Percentiles rank a stretch among this genome's conserved stretches.
Evolutionary conservation across 2,329 filamentous ascomycete genomes (phyloP).

Genomic region (Pseudopyrenochaeta lycopersici): DNA sequence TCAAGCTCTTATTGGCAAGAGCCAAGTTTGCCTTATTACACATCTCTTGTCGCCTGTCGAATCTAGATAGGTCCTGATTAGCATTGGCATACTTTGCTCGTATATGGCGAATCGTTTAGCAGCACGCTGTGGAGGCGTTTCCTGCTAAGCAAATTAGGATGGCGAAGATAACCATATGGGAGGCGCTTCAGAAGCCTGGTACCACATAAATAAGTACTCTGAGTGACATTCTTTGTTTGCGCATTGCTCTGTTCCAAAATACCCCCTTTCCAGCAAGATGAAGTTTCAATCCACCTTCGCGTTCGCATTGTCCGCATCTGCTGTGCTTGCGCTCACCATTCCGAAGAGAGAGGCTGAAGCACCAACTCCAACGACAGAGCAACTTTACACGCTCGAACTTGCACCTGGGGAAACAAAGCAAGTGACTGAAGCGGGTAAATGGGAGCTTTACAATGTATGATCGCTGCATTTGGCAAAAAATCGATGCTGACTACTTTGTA

Average conservation of each 20-base stretch:
- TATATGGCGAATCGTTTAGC: slow-evolving; percentile 1
- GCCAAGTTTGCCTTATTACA: slow-evolving; percentile 18
- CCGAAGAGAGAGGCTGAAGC: not conserved
- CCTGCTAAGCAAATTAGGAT: not conserved
- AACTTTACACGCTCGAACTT: slow-evolving; percentile 21
- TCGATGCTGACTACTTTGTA: slow-evolving; percentile 37
- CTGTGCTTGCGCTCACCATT: slow-evolving; percentile 8
- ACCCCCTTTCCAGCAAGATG: slow-evolving; percentile 1
- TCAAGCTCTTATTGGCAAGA: slow-evolving; percentile 21
- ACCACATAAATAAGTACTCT: not conserved
- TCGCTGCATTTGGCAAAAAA: not conserved
- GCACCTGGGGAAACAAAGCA: slow-evolving; percentile 22
- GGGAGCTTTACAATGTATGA: slow-evolving; percentile 20
- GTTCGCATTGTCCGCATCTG: slow-evolving; percentile 11
- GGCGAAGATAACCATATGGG: not conserved
- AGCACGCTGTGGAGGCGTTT: not conserved
- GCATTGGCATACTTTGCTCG: not conserved
- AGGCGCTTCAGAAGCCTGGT: not conserved
- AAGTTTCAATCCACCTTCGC: slow-evolving; percentile 13
- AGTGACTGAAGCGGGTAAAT: slow-evolving; percentile 24
- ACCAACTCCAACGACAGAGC: slow-evolving; percentile 5
- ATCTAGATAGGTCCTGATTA: slow-evolving; percentile 1
- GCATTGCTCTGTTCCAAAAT: not conserved
- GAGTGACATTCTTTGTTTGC: not conserved
- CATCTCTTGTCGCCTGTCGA: slow-evolving; percentile 20